Conservation (phyloP, 139 green algal genomes). For the Microglena sp. region DNA sequence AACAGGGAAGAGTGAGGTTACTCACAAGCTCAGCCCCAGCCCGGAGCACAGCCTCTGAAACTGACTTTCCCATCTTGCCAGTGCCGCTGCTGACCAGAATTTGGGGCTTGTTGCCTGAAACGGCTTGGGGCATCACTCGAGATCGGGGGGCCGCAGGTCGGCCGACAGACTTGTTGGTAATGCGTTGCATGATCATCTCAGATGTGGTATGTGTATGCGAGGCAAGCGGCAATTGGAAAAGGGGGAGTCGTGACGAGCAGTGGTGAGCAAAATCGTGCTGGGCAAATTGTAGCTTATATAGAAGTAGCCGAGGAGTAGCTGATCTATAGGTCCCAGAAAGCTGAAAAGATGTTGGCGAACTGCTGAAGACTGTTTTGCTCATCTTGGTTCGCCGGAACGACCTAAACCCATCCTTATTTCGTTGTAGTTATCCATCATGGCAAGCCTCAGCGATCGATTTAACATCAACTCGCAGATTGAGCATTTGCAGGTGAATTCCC, state of each 20-base stretch:
- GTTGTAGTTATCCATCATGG: slow-evolving; percentile 34
- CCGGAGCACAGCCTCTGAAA: slow-evolving; percentile 66
- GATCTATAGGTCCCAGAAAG: neutral
- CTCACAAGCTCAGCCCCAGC: slow-evolving; percentile 69
- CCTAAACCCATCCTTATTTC: slow-evolving; percentile 4
- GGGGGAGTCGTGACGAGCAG: too few species aligned
- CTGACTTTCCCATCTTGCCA: slow-evolving; percentile 87
- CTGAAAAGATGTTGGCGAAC: neutral
- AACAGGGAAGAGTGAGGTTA: too few species aligned
- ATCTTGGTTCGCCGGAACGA: too few species aligned
- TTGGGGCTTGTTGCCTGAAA: slow-evolving; percentile 8
- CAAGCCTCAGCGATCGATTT: slow-evolving; percentile 77
- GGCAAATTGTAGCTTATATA: too few species aligned
- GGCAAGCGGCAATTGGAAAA: too few species aligned
- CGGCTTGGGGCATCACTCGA: neutral
- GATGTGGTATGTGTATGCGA: too few species aligned
- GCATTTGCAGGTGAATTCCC: slow-evolving; percentile 60
- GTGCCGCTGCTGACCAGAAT: slow-evolving; percentile 56
- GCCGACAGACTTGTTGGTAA: too few species aligned
- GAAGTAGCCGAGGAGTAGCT: neutral
- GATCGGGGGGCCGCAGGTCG: too few species aligned
- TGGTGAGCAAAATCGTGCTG: too few species aligned
- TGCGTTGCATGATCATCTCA: too few species aligned
- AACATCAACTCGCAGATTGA: slow-evolving; percentile 99
- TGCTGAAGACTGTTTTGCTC: neutral